Base-by-base conservation (phyloP, 2,329 filamentous ascomycete species). In the Aspergillus texensis region DNA sequence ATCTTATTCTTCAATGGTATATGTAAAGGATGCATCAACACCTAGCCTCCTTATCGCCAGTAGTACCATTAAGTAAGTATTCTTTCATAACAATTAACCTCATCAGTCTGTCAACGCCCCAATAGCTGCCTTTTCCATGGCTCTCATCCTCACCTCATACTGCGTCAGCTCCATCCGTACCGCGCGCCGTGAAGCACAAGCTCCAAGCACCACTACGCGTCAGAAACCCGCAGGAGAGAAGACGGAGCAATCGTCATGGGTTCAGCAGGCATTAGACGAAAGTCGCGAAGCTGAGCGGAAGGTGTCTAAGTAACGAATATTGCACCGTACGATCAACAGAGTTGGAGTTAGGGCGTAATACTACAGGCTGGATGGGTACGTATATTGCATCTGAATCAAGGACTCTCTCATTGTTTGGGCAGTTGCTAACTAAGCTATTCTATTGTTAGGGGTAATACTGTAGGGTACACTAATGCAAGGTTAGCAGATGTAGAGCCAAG, bases 111-210 rank as follows among this genome's bases (percentile, higher is more conserved):
- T 88, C 43, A 83, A 85, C 63, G 86, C 86, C 2, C 87, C 87
- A 6, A 79, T 87, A n/a, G 86, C 86, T n/a, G 86, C 86, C 30
- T 80, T 88, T 66, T 85, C 84, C 16, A 88, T 89, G 86, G 87
- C 86, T 19, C 75, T 83, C 56, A 72, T 89, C 26, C 82, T 88
- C 36, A 86, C 85, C 74, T 76, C 78, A 46, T 91, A 91, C 76
- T 82, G 88, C 32, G 80, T 89, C 57, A 89, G 85, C 10, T 88
- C 86, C 28, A 91, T 91, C 65, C 82, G 84, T 64, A 85, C 88
- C 28, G 89, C 89, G 3, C 89, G 90, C 69, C 81, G 85, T 54
- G 90, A 91, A 67, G 88, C 88, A 0, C 83, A 87, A 65, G 84
- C 87, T 60, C n/a, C 50, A 50, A 34, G 30, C 53, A 48, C 50